These are phyloP conservation scores for Jackrogersella multiformis DNA, from an alignment of 495 filamentous ascomycete species.

Conservation along the genomic window DNA sequence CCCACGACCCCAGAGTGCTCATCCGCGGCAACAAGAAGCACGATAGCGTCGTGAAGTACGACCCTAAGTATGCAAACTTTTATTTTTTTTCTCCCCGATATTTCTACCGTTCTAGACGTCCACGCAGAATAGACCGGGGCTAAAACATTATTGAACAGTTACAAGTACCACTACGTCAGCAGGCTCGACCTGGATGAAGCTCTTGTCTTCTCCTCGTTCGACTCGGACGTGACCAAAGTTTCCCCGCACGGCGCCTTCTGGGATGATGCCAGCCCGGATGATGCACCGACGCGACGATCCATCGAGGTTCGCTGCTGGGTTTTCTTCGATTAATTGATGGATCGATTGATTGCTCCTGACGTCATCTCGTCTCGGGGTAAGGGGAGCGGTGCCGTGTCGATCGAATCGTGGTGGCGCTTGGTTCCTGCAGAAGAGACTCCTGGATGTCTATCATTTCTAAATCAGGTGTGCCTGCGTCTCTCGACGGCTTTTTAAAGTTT, in stretches of 20 bases:
- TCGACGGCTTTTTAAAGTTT: conserved; percentile 7
- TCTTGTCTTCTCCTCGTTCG: conserved; percentile 46
- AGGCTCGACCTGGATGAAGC: conserved; percentile 49
- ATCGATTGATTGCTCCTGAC: not conserved
- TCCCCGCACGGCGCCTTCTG: conserved; percentile 44
- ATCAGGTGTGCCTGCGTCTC: conserved; percentile 21
- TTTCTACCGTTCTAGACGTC: no score
- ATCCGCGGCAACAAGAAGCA: conserved; percentile 43
- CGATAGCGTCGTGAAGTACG: conserved; percentile 44
- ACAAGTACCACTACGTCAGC: conserved; percentile 53
- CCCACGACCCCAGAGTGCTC: conserved; percentile 41
- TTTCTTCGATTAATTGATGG: conserved; percentile 38
- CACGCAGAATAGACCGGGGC: not conserved
- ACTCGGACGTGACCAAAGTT: conserved; percentile 43
- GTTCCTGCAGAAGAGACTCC: conserved; percentile 13
- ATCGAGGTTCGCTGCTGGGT: conserved; percentile 47
- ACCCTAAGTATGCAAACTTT: conserved; percentile 37
- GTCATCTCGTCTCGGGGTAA: not conserved
- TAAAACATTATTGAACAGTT: conserved; percentile 30
- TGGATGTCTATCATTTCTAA: conserved; percentile 36
- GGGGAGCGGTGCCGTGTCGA: conserved; percentile 11
- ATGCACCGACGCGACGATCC: conserved; percentile 42
- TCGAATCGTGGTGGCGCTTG: conserved; percentile 15
- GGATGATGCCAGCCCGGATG: conserved; percentile 38
- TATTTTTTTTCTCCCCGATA: not conserved